phyloP scores from a whole-genome alignment of 208 protist species.

The Crithidia acanthocephali region DNA sequence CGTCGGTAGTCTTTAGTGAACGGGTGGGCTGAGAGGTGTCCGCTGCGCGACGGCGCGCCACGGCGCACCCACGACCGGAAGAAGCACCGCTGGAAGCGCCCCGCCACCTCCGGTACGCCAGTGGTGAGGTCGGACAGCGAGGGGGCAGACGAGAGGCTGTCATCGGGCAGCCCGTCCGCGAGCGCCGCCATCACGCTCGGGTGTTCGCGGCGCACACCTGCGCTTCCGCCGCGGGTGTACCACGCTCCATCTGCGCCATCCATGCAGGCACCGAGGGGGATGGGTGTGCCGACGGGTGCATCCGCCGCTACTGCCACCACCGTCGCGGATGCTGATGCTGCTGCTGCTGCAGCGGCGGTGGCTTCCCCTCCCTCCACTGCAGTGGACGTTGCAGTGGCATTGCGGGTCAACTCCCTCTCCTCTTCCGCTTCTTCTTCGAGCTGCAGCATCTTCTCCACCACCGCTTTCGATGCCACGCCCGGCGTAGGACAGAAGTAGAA shows the following conservation, averaged over 20 bases:
- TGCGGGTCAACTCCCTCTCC: neutral
- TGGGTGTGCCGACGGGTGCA: conserved; percentile 42
- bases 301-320: conserved; percentile 19
- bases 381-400: neutral
- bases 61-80: conserved; percentile 40
- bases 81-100: conserved; percentile 77
- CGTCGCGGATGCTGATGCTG: neutral
- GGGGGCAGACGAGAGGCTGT: neutral
- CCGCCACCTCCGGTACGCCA: conserved; percentile 58
- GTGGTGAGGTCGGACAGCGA: conserved; percentile 9
- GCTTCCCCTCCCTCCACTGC: neutral
- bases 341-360: too few species aligned
- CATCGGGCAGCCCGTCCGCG: neutral
- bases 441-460: conserved; percentile 14
- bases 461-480: conserved; percentile 3
- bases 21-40: conserved; percentile 42
- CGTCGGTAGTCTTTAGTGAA: conserved; percentile 48
- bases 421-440: neutral
- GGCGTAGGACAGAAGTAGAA: conserved; percentile 71
- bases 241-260: conserved; percentile 17
- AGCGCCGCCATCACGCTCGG: neutral
- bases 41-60: conserved; percentile 32
- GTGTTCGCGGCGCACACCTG: neutral
- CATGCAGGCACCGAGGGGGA: conserved; percentile 40
- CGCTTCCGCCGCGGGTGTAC: neutral